Conservation (phyloP, 352 stramenopile species). For the Aphanomyces astaci region DNA sequence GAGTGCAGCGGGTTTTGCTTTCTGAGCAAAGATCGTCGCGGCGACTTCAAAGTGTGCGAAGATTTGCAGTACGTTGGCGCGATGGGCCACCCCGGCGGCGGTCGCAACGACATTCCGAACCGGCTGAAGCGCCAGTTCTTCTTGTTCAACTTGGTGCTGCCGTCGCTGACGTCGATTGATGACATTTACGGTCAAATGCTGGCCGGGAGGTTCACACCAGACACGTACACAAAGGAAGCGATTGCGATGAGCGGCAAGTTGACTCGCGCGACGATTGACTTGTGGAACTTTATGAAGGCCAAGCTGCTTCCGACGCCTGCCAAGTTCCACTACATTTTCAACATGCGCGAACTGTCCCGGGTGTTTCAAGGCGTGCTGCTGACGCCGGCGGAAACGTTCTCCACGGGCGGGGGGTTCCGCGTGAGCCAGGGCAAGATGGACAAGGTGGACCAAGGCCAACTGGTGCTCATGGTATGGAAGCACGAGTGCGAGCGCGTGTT, state of each 20-base stretch:
- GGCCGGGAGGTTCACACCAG: conserved; percentile 87
- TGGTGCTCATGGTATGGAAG: conserved; percentile 94
- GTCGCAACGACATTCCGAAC: conserved; percentile 99
- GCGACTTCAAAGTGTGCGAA: conserved; percentile 98
- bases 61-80: conserved; percentile 96
- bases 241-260: conserved; percentile 88
- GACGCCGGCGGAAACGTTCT: conserved; percentile 93
- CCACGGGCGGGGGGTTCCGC: conserved; percentile 77
- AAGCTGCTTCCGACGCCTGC: conserved; percentile 96
- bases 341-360: conserved; percentile 96
- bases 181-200: conserved; percentile 99
- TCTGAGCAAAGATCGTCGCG: conserved; percentile 96
- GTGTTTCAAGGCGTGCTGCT: conserved; percentile 97
- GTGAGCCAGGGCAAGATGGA: conserved; percentile 77
- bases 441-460: conserved; percentile 87
- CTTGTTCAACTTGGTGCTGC: conserved; percentile 97
- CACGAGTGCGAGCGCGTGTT: conserved; percentile 98
- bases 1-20: conserved; percentile 97
- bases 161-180: conserved; percentile 97
- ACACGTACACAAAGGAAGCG: conserved; percentile 78
- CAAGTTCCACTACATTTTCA: conserved; percentile 99
- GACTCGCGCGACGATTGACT: conserved; percentile 91
- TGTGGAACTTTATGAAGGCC: conserved; percentile 97
- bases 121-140: conserved; percentile 99
- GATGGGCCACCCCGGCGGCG: conserved; percentile 96